Conservation (phyloP, 495 filamentous ascomycete species). For the Podospora appendiculata region DNA sequence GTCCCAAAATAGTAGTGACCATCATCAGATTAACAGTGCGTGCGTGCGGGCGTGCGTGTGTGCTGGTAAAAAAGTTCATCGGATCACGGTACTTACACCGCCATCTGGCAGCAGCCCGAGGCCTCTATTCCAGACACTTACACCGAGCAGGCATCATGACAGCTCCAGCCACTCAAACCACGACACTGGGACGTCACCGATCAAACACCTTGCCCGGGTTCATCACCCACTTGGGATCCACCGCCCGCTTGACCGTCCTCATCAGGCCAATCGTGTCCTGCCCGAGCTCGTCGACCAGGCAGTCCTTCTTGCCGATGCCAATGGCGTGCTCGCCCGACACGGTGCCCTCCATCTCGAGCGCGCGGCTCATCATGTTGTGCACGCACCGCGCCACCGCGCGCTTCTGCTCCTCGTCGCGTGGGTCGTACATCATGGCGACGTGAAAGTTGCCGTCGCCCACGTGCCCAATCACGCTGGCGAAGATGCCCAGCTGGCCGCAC, state of each 20-base stretch:
- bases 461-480: constrained; percentile 67
- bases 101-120: too few species aligned
- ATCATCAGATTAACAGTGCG: too few species aligned
- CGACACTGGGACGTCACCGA: background rate
- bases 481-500: constrained; percentile 52
- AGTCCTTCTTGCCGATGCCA: constrained; percentile 27
- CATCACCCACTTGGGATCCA: constrained; percentile 28
- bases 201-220: constrained; percentile 33
- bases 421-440: constrained; percentile 26
- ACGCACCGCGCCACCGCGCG: constrained; percentile 14
- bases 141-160: too few species aligned
- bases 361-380: constrained; percentile 21
- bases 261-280: constrained; percentile 22
- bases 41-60: too few species aligned
- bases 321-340: constrained; percentile 31
- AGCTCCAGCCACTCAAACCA: too few species aligned
- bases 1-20: too few species aligned
- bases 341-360: constrained; percentile 31
- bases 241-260: constrained; percentile 19
- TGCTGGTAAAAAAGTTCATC: too few species aligned
- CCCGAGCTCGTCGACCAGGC: constrained; percentile 24
- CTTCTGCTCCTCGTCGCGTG: constrained; percentile 12
- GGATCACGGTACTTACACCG: too few species aligned
- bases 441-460: constrained; percentile 47
- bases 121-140: too few species aligned